Base-by-base conservation (phyloP, 768 basidiomycete species). In the Boletellus emodensis region DNA sequence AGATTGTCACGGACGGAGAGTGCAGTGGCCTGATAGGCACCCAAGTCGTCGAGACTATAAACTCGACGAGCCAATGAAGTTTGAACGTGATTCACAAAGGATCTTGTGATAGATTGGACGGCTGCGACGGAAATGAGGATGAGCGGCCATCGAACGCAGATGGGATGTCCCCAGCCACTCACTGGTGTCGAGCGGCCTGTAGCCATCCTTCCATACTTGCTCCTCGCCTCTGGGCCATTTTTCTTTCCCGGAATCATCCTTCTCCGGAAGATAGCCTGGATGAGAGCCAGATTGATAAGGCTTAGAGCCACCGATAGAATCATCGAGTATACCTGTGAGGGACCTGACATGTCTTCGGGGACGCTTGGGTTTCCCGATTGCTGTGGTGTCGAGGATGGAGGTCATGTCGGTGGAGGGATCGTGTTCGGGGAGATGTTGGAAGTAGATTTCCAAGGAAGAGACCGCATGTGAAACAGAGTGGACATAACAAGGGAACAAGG, bases 11-110 rank as follows among this genome's bases (percentile, higher is more conserved):
- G 79, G 44, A 87, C 87, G 40, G 90, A 85, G 33, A 95, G 71
- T 4, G 95, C 93, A 14, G 90, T 80, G 4, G 94, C 94, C 67
- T 95, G 92, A 72, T 96, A 97, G 35, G 91, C 90, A 40, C 91
- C 90, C 33, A 92, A 71, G 66, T 87, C 72, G 65, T 90, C 87
- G 45, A 95, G 75, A 66, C 92, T 98, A 75, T 89, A 90, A 2
- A 93, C 81, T 66, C 94, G 91, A 41, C 94, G 84, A 6, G 92
- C 92, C 42, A 99, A 77, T 14, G 91, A 89, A 0, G 94, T 90
- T 63, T 92, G 89, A 20, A 90, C 87, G 62, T 92, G 90, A 61
- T 81, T 81, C 39, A 92, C 86, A 59, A 93, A 75, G 24, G 85
- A 86, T 62, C 78, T 83, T 9, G 86, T 84, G 66, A 92, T 81